Evolutionary conservation across 108 stramenopile genomes (phyloP).

Genomic region (Nannochloropsis granulata): DNA sequence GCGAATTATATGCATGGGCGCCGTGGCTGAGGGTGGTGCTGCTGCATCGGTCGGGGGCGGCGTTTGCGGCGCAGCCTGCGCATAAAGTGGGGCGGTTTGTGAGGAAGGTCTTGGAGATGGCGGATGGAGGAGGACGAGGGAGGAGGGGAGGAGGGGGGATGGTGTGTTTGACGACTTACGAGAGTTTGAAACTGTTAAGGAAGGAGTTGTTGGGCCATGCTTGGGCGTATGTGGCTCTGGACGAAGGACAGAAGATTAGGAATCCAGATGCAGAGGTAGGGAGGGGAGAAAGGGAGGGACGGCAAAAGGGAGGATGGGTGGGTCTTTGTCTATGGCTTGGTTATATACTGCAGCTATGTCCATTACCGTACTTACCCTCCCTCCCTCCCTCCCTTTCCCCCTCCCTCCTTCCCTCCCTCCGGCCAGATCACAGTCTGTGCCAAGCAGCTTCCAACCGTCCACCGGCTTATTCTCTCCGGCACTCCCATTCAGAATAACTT

Average conservation of each 20-base stretch:
- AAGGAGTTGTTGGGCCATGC: slow-evolving; percentile 52
- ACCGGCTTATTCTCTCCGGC: slow-evolving; percentile 62
- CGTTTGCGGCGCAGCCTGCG: slow-evolving; percentile 9
- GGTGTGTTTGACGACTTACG: slow-evolving; percentile 73
- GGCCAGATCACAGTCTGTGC: slow-evolving; percentile 67
- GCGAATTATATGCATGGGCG: slow-evolving; percentile 74
- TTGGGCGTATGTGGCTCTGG: slow-evolving; percentile 83
- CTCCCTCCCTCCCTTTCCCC: neutral
- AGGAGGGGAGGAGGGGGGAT: neutral
- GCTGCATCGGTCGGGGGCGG: slow-evolving; percentile 31
- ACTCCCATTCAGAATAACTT: slow-evolving; percentile 88
- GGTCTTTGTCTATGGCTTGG: neutral
- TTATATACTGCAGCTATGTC: neutral
- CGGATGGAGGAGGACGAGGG: neutral
- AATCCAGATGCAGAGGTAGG: slow-evolving; percentile 78
- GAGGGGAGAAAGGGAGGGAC: too few species aligned
- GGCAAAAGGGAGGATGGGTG: too few species aligned
- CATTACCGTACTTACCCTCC: neutral
- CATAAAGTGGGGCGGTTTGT: neutral
- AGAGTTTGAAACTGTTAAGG: slow-evolving; percentile 53
- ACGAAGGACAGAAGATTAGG: slow-evolving; percentile 95
- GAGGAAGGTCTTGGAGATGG: neutral
- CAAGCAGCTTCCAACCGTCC: slow-evolving; percentile 49
- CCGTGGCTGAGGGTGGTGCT: slow-evolving; percentile 49
- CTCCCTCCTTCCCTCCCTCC: neutral